Percentiles rank a stretch among this genome's conserved stretches.
phyloP scores from a whole-genome alignment of 73 alveolate species.

The Paramecium primaurelia region DNA sequence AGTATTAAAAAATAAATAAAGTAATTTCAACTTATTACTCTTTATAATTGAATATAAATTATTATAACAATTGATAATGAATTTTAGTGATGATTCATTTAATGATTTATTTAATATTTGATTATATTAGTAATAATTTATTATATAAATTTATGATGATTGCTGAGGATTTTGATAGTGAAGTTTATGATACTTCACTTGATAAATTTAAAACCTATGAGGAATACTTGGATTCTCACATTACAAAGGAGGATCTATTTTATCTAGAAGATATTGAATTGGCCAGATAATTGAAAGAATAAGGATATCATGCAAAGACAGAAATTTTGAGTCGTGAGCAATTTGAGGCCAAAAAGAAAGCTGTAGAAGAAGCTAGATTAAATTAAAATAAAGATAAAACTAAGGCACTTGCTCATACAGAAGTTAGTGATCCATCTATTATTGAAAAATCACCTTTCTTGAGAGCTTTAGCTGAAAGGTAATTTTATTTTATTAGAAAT shows the following conservation, averaged over 20 bases:
- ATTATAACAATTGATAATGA: too few relatives aligned
- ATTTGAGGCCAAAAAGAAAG: slow-evolving; percentile 88
- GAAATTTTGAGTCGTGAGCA: slow-evolving; percentile 92
- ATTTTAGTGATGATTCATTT: not conserved
- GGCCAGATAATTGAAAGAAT: slow-evolving; percentile 91
- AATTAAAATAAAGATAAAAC: slow-evolving; percentile 78
- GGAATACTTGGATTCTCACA: slow-evolving; percentile 89
- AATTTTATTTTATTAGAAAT: not conserved
- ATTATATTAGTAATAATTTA: not conserved
- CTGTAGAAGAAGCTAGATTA: slow-evolving; percentile 88
- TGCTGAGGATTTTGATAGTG: slow-evolving; percentile 63
- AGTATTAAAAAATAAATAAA: too few relatives aligned
- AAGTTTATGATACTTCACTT: slow-evolving; percentile 67
- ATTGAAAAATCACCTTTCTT: slow-evolving; percentile 74
- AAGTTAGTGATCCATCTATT: slow-evolving; percentile 36
- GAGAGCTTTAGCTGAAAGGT: slow-evolving; percentile 83
- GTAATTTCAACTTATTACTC: too few relatives aligned
- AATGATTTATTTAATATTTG: not conserved
- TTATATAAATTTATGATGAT: slow-evolving; percentile 2
- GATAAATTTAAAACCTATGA: slow-evolving; percentile 89
- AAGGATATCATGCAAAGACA: slow-evolving; percentile 93
- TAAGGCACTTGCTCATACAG: slow-evolving; percentile 65
- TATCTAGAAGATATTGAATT: slow-evolving; percentile 95
- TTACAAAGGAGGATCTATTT: slow-evolving; percentile 86
- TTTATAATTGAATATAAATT: too few relatives aligned